Evolutionary conservation across 495 filamentous ascomycete species (phyloP).

Genomic region (Choiromyces venosus): DNA sequence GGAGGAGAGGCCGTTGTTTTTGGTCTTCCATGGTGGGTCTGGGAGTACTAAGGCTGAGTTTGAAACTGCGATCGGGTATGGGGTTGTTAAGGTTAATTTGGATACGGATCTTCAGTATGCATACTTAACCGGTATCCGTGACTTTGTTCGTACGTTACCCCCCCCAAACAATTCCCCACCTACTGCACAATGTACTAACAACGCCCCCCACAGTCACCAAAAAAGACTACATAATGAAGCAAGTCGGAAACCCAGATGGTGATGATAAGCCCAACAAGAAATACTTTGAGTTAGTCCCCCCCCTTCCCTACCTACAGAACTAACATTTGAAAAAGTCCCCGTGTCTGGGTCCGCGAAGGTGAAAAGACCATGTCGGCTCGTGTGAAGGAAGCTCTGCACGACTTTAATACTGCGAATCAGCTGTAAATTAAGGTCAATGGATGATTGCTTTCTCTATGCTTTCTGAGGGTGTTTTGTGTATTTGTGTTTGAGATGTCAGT

Average conservation of each 20-base stretch:
- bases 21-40: conserved; percentile 97
- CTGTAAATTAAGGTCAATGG: conserved; percentile 54
- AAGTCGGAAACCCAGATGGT: conserved; percentile 92
- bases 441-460: not conserved
- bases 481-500: not conserved
- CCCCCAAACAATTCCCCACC: not conserved
- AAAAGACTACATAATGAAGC: conserved; percentile 81
- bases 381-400: conserved; percentile 70
- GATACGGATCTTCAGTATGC: conserved; percentile 85
- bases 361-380: conserved; percentile 92
- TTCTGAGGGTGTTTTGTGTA: not conserved
- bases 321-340: conserved; percentile 36
- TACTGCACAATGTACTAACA: not conserved
- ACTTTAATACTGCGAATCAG: conserved; percentile 84
- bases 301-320: not conserved
- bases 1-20: conserved; percentile 86
- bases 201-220: conserved; percentile 59
- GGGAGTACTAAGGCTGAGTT: conserved; percentile 85
- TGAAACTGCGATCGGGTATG: conserved; percentile 75
- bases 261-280: conserved; percentile 99
- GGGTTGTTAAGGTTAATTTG: conserved; percentile 95
- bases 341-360: conserved; percentile 81
- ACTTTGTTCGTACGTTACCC: conserved; percentile 59
- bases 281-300: conserved; percentile 63
- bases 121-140: conserved; percentile 82